Base-by-base conservation (phyloP, 2,329 filamentous ascomycete genomes). In the Metarhizium anisopliae region DNA sequence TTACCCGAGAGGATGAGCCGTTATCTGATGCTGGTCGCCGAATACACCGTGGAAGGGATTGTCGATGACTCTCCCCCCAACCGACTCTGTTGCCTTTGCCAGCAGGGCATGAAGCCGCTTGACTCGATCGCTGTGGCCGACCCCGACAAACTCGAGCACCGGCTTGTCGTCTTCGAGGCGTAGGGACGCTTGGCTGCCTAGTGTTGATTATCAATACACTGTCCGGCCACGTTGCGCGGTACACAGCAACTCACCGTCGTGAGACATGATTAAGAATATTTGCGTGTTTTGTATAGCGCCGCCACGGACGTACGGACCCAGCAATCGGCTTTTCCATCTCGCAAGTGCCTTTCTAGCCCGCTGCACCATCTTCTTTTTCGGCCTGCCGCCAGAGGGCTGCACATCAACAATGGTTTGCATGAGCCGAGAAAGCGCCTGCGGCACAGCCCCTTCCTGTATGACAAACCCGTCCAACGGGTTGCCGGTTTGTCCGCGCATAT, bases 181-280 rank as follows among this genome's bases (percentile, higher is more conserved):
- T 50, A 87, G 64, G 7, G 76, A 77, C 1, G 81, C 83, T 67
- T 87, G 81, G 61, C 83, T 83, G 47, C 72, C 75, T 78, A 4
- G 64, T 14, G 4, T 13, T 5, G 38, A 16, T 13, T 40, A 11
- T 14, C 11, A 40, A 14, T 7, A 40, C 11, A 40, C 38, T 7
- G 38, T 40, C 13, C 38, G 7, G 10, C 10, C 38, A 14, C 10
- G 10, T 32, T 13, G 14, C 4, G 8, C 3, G 14, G 18, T 47
- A n/a, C 2, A 35, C 2, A 16, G 7, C 18, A 49, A 20, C 71
- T 64, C 71, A 72, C 77, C 82, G 60, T 86, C 84, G 61, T 87
- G 83, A 2, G 79, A 82, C 82, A 87, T 86, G 63, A 86, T 75
- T 4, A 88, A 73, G 64, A 86, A 87, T 0, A 83, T 76, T 56